Evolutionary conservation across 805 yeast genomes (phyloP), one percentile per base, ranked within the genome.

Genomic region (Priceomyces fermenticarens): DNA sequence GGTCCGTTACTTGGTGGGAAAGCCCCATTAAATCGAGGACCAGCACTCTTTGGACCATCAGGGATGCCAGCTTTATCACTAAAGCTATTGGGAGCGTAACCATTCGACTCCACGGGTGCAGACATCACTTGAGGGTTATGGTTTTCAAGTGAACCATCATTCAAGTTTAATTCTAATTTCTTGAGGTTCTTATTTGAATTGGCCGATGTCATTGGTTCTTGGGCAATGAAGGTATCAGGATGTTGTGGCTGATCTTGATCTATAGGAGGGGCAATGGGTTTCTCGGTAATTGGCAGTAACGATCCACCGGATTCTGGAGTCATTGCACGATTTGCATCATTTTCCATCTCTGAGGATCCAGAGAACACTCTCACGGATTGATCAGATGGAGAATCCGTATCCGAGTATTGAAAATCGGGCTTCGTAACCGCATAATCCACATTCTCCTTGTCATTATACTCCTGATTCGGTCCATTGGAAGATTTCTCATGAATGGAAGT

Each of bases 341-440:
- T 35, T 13, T 35, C 15, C 3, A 15, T 13, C 14, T 30, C 25
- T 4, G 38, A 35, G 15, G 38, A 35, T 8, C 12, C 12, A 20
- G 38, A 35, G 12, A 35, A 35, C 29, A 35, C 30, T 35, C 38
- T 35, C 5, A 15, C 36, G 23, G 41, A 32, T 10, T 25, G 26
- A 32, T n/a, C 35, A 20, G 28, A 32, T 20, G 16, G 13, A 2
- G 41, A 38, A 25, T 11, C 30, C 3, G 30, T 17, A 14, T 38
- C 36, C 13, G 41, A 35, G 10, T 25, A 12, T 3, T 20, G 25
- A 20, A 8, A 4, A 5, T 20, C 25, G 8, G 25, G 25, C 25
- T 20, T 20, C 25, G 25, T 20, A 8, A 20, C 8, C 25, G 25
- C 4, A 4, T 20, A 8, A 20, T 20, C 8, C 15, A n/a, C 32